Evolutionary conservation across 1,284 basidiomycete genomes (phyloP).

Genomic region (Boletus smithii): DNA sequence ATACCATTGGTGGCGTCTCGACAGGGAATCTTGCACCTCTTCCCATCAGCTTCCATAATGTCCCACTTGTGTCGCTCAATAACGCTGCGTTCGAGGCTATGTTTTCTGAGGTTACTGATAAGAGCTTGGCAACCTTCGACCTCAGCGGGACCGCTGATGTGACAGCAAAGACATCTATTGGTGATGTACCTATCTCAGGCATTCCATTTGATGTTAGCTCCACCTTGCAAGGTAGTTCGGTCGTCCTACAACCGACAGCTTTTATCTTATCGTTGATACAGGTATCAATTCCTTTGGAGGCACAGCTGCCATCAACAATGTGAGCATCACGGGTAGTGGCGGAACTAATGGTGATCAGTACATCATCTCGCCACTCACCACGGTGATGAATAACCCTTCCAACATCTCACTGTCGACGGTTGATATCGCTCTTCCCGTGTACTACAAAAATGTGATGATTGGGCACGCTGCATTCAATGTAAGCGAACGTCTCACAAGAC

Average conservation of each 20-base stretch:
- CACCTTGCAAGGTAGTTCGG: conserved; percentile 45
- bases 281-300: conserved; percentile 56
- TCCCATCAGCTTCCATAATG: conserved; percentile 53
- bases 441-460: conserved; percentile 53
- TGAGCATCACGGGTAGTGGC: conserved; percentile 59
- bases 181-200: conserved; percentile 62
- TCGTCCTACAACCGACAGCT: background rate
- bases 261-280: conserved; percentile 16
- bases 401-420: conserved; percentile 64
- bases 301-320: conserved; percentile 47
- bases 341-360: conserved; percentile 54
- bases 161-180: conserved; percentile 61
- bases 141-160: conserved; percentile 62
- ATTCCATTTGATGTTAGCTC: conserved; percentile 64
- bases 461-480: conserved; percentile 59
- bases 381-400: conserved; percentile 61
- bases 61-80: conserved; percentile 55
- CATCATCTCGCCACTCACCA: conserved; percentile 51
- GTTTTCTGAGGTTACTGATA: conserved; percentile 59
- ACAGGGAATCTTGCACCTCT: conserved; percentile 64
- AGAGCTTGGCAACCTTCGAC: conserved; percentile 43
- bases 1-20: conserved; percentile 59
- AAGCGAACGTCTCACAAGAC: conserved; percentile 27
- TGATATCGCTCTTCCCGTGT: conserved; percentile 56
- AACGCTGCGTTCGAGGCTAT: conserved; percentile 54